These are phyloP conservation scores for Fusarium coicis DNA, from an alignment of 2,329 filamentous ascomycete genomes.

Conservation along the genomic window DNA sequence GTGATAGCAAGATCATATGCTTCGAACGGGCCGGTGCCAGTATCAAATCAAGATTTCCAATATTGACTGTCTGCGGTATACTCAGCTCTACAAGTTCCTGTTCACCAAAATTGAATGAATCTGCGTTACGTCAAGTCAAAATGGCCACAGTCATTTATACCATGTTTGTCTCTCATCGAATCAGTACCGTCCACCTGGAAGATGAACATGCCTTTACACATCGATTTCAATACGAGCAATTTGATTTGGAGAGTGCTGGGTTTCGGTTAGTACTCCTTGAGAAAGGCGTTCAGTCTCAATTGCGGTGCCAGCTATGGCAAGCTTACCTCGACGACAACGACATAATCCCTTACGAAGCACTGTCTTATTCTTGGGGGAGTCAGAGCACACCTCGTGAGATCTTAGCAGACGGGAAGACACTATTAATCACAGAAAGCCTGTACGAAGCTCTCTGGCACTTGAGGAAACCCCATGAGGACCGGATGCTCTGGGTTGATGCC, in stretches of 20 bases:
- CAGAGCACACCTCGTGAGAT: neutral
- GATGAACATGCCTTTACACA: accelerated
- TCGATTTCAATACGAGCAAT: neutral
- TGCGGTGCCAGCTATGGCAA: neutral
- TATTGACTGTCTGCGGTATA: neutral
- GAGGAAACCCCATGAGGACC: neutral
- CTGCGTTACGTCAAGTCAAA: accelerated
- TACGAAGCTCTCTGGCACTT: neutral
- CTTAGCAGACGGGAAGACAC: accelerated
- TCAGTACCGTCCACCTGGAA: accelerated
- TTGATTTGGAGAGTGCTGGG: neutral
- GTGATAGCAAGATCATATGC: neutral
- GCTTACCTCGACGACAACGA: neutral
- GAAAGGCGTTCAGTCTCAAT: accelerated
- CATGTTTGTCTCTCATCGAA: neutral
- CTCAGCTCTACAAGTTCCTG: accelerated
- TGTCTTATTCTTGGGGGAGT: conserved; percentile 6
- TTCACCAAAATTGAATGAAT: accelerated
- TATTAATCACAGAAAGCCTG: neutral
- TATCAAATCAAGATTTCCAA: neutral
- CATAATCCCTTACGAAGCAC: neutral
- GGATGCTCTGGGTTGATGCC: conserved; percentile 13
- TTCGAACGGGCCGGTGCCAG: neutral
- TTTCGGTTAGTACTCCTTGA: neutral
- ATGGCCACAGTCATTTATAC: neutral